Evolutionary conservation across 148 eudicot species (phyloP).

Genomic region (Fagopyrum tataricum): DNA sequence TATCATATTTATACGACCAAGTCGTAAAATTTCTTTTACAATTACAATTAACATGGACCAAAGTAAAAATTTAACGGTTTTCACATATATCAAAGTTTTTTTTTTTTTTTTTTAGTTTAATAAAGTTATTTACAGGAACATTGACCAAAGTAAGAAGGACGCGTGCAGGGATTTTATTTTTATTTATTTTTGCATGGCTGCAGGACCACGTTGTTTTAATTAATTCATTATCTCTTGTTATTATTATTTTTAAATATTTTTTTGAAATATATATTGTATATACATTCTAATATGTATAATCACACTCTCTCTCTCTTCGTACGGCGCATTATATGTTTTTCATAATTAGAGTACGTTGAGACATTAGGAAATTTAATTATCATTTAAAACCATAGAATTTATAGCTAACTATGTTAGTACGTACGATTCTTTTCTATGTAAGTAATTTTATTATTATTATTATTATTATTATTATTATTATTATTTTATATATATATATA

Average conservation of each 20-base stretch:
- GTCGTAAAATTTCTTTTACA: background rate
- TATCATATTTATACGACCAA: background rate
- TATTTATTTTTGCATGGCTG: background rate
- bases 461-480: too few species aligned
- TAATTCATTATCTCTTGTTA: background rate
- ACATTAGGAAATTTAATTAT: too few species aligned
- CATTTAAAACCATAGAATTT: too few species aligned
- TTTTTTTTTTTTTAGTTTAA: background rate
- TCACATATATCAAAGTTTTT: background rate
- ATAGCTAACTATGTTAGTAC: too few species aligned
- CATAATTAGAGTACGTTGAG: too few species aligned
- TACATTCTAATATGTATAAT: background rate
- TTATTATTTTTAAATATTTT: background rate
- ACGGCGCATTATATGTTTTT: background rate
- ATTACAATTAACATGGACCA: background rate
- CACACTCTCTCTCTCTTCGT: background rate
- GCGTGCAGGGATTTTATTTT: background rate
- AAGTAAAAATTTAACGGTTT: background rate
- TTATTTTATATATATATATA: too few species aligned
- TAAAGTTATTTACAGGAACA: background rate
- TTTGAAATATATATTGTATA: too few species aligned
- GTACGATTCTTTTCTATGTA: too few species aligned
- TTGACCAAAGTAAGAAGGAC: background rate
- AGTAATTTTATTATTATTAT: too few species aligned
- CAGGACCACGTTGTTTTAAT: conserved; percentile 6